Conservation (phyloP, 2,329 filamentous ascomycete species). For the Fusarium sp. region DNA sequence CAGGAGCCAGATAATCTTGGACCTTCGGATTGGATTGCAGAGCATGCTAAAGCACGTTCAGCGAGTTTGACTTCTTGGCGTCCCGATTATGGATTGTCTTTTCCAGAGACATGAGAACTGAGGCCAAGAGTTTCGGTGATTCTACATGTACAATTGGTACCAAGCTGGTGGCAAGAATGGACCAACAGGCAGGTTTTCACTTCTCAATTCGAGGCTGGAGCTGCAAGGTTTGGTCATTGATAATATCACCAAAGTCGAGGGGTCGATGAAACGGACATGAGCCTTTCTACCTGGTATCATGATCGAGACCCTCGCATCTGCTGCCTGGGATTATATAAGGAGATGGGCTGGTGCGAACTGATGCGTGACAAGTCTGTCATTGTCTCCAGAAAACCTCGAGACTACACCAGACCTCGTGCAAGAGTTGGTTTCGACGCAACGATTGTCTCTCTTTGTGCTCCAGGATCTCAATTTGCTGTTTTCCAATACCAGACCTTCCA, state of each 20-base stretch:
- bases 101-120: background rate
- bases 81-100: background rate
- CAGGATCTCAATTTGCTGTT: background rate
- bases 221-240: background rate
- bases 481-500: background rate
- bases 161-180: accelerated
- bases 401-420: background rate
- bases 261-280: background rate
- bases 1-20: background rate
- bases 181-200: background rate
- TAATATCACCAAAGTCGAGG: background rate
- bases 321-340: background rate
- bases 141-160: background rate
- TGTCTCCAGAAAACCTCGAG: background rate
- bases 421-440: background rate
- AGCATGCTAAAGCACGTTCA: background rate
- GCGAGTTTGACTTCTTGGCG: background rate
- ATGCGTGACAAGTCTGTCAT: background rate
- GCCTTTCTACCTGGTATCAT: background rate
- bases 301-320: background rate
- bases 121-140: background rate
- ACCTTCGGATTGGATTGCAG: background rate
- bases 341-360: background rate
- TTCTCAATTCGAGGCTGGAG: background rate
- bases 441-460: background rate